Evolutionary conservation across 2,329 filamentous ascomycete genomes (phyloP).

Genomic region (Diaporthe vexans): DNA sequence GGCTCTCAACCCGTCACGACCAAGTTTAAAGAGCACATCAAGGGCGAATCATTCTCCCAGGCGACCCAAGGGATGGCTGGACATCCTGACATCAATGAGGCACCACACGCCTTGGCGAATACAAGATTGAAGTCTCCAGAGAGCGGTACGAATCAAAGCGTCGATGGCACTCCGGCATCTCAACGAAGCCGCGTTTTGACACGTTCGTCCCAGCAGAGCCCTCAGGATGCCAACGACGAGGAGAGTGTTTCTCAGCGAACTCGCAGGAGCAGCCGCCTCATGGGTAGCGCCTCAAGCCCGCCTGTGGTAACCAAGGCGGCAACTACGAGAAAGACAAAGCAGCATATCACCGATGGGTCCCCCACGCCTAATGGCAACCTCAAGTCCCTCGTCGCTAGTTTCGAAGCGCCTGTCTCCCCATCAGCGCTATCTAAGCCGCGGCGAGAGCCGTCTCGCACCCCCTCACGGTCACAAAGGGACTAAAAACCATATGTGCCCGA

Average conservation of each 20-base stretch:
- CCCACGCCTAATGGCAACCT: slow-evolving; percentile 20
- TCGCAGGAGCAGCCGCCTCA: slow-evolving; percentile 14
- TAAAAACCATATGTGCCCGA: not conserved
- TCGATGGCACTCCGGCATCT: slow-evolving; percentile 7
- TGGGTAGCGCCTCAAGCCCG: slow-evolving; percentile 4
- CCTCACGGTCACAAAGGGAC: slow-evolving; percentile 9
- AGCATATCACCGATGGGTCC: not conserved
- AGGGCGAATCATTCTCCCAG: slow-evolving; percentile 3
- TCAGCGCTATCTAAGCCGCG: slow-evolving; percentile 18
- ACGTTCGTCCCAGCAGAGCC: slow-evolving; percentile 6
- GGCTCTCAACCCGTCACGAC: slow-evolving; percentile 36
- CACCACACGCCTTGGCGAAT: not conserved
- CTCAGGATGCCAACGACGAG: slow-evolving; percentile 6
- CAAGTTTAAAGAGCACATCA: slow-evolving; percentile 32
- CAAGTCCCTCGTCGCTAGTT: slow-evolving; percentile 19
- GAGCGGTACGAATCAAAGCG: not conserved
- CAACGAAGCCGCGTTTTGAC: not conserved
- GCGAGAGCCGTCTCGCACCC: not conserved
- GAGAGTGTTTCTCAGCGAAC: slow-evolving; percentile 18
- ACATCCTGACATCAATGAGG: slow-evolving; percentile 1
- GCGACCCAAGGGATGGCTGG: slow-evolving; percentile 5
- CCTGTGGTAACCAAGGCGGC: not conserved
- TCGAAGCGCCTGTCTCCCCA: slow-evolving; percentile 39
- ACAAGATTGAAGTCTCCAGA: not conserved
- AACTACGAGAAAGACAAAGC: not conserved